phyloP scores from a whole-genome alignment of 129 eudicot species.

The Silybum marianum region DNA sequence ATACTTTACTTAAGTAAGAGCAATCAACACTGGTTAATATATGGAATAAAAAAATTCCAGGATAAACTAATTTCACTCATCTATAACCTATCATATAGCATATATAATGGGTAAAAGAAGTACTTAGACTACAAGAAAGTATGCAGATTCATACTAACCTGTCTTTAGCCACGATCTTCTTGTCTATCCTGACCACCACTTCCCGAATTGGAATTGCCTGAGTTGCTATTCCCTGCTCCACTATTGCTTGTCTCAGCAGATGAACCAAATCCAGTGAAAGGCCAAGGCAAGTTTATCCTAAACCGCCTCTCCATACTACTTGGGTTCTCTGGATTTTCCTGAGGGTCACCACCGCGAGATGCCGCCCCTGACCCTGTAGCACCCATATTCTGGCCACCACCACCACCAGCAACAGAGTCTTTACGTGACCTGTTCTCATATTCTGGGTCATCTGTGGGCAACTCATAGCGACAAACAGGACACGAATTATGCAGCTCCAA shows the following conservation, averaged over 20 bases:
- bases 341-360: constrained; percentile 33
- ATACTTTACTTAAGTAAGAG: not conserved
- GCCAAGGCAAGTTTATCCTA: constrained; percentile 76
- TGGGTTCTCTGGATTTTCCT: constrained; percentile 45
- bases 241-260: constrained; percentile 72
- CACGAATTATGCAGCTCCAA: constrained; percentile 85
- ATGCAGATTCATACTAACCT: constrained; percentile 14
- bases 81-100: not conserved
- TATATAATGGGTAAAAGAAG: not conserved
- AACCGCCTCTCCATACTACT: constrained; percentile 66
- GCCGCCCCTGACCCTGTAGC: constrained; percentile 12
- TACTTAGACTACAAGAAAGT: not conserved
- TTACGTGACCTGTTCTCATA: constrained; percentile 59
- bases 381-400: constrained; percentile 4
- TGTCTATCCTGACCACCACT: constrained; percentile 56
- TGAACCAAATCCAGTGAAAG: constrained; percentile 37
- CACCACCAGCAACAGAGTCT: constrained; percentile 3
- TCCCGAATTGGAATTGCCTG: constrained; percentile 46
- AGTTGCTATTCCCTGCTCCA: constrained; percentile 47
- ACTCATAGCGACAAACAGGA: constrained; percentile 82
- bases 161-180: constrained; percentile 65
- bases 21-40: not conserved
- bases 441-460: constrained; percentile 86
- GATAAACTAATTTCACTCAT: not conserved
- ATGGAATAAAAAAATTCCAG: not conserved